These are phyloP conservation scores for Leptographium procerum DNA, from an alignment of 2,329 filamentous ascomycete species.

Conservation along the genomic window DNA sequence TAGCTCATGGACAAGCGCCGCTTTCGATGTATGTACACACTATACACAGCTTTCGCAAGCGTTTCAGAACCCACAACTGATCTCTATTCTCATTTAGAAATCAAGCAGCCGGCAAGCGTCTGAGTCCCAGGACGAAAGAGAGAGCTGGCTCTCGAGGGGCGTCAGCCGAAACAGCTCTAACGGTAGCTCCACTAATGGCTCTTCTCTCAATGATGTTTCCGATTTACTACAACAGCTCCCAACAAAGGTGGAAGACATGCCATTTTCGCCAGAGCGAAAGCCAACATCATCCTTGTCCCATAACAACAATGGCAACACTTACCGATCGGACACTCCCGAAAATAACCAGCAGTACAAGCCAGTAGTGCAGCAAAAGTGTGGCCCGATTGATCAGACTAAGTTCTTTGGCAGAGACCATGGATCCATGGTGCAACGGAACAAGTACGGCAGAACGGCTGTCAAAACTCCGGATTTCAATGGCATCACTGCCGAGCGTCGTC, in stretches of 20 bases:
- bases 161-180: neutral
- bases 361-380: neutral
- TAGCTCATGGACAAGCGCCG: neutral
- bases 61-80: neutral
- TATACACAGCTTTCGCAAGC: neutral
- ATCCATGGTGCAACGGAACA: neutral
- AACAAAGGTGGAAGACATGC: slow-evolving; percentile 9
- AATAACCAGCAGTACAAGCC: neutral
- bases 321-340: neutral
- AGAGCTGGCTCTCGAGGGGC: neutral
- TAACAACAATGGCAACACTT: neutral
- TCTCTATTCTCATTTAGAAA: neutral
- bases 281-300: too few species aligned
- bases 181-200: too few species aligned
- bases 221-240: slow-evolving; percentile 6
- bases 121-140: neutral
- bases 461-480: neutral
- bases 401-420: neutral
- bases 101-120: neutral
- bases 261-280: slow-evolving; percentile 4
- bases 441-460: neutral
- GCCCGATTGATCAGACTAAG: neutral
- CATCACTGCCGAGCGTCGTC: neutral
- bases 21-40: neutral
- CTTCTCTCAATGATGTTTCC: neutral